Evolutionary conservation across 208 protist species (phyloP), one percentile per base, ranked within the genome.

Genomic region (Leishmania guyanensis): DNA sequence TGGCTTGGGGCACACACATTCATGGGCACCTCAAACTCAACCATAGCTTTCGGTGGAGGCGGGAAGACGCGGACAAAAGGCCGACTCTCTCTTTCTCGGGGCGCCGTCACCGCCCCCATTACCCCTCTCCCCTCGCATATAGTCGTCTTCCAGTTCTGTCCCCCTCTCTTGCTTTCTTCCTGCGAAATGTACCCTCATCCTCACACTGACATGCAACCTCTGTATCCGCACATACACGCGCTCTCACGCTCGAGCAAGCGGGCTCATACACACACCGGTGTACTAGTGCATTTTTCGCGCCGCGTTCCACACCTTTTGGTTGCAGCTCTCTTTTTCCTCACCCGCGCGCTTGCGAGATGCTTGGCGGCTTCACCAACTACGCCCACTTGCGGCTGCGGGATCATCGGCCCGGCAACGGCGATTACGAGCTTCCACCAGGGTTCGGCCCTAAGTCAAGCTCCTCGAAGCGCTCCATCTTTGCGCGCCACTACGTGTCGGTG

Each of bases 321-420:
- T 22, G 20, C 5, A 65, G 60, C 6, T 78, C 26, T 48, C 29
- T 65, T 17, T 29, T 26, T 54, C 16, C 12, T 51, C 79, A 26
- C 79, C 71, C 5, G 50, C 22, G 6, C 20, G 33, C 50, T 53
- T 36, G 17, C 46, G 26, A 60, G 50, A 78, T 84, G 77, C 78
- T 89, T 54, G 86, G 87, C 10, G 93, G 93, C n/a, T 93, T 96
- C 62, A 92, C 86, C 58, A 88, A 90, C 74, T 96, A 88, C 84
- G 93, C 93, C 46, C 91, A 94, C 72, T 80, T 96, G 69, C 90
- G 93, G 22, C 79, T 92, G 54, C 93, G 93, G 54, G 93, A 96
- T 54, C 90, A 93, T 58, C 88, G 88, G 16, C 93, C 93, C 1
- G 91, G 91, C 64, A 86, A 87, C 51, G 89, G 88, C 60, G 89